Conservation (phyloP, 352 stramenopile genomes). For the Phytophthora lateralis region DNA sequence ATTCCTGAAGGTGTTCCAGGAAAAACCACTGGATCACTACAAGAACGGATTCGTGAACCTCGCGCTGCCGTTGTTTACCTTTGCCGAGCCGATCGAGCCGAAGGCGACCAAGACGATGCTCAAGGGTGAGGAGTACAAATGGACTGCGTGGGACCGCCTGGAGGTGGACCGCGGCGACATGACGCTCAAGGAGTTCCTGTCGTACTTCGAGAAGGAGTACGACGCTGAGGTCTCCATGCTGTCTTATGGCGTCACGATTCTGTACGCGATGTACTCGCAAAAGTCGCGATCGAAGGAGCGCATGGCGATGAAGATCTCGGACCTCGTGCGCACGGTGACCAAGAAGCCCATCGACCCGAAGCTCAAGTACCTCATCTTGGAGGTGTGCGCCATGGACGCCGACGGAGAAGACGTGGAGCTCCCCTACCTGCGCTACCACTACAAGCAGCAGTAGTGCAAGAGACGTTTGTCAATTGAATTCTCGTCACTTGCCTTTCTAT, state of each 20-base stretch:
- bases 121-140: constrained; percentile 96
- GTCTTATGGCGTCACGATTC: constrained; percentile 94
- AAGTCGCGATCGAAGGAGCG: constrained; percentile 92
- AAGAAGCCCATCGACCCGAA: constrained; percentile 95
- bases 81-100: constrained; percentile 95
- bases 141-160: constrained; percentile 98
- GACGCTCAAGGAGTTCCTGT: constrained; percentile 96
- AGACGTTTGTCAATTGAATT: not conserved
- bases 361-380: constrained; percentile 96
- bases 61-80: constrained; percentile 97
- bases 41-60: constrained; percentile 99
- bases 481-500: constrained; percentile 7
- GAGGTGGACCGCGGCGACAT: constrained; percentile 96
- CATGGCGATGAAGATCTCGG: constrained; percentile 97
- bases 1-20: constrained; percentile 95
- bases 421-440: constrained; percentile 94
- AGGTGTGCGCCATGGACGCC: constrained; percentile 96
- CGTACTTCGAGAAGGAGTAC: constrained; percentile 96
- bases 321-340: constrained; percentile 95
- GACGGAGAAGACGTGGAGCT: constrained; percentile 97
- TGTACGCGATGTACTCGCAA: constrained; percentile 90
- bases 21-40: constrained; percentile 94
- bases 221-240: constrained; percentile 98
- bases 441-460: constrained; percentile 46
- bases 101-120: constrained; percentile 93